Evolutionary conservation across 768 basidiomycete genomes (phyloP), one percentile per base, ranked within the genome.

Genomic region (Candolleomyces aberdarensis): DNA sequence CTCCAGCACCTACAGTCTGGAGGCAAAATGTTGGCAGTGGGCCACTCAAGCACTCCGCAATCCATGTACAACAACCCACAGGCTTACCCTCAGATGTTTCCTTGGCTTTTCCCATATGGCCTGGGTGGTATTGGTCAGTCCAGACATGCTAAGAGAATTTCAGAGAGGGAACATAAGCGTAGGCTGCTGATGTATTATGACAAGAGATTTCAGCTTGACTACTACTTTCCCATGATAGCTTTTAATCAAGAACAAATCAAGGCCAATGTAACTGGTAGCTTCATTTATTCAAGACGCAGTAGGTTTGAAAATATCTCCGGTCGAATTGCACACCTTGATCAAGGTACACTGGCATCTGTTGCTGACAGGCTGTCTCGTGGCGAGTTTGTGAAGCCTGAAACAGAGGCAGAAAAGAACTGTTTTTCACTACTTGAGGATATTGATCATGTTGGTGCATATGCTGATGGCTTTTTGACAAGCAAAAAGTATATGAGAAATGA

Each of bases 241-340:
- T 75, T 75, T 58, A 76, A 71, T 52, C 71, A 75, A 41, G 53
- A 67, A 22, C 76, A 78, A 57, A 70, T 76, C 4, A 70, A 66
- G 49, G 57, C 58, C 0, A 62, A 68, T 10, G 59, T 68, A 0
- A 51, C 20, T 8, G 47, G 26, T 1, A 51, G 47, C 20, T 58
- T 50, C 32, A 20, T 51, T 31, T 31, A 29, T 26, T 62, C 50
- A 2, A 69, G 58, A 26, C 55, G 39, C 0, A 26, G 47, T 31
- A 65, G 63, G 10, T 74, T 74, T 62, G 40, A 51, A 15, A 51
- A 63, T 13, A 68, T 75, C 6, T 36, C 67, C 2, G 17, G 64
- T 0, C 20, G 65, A 9, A 41, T 74, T 0, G 41, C 67, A 2
- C 55, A 41, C 10, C 26, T 73, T 2, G 57, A 75, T 55, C 59